Evolutionary conservation across 202 grass and related monocot species (phyloP).

Genomic region (Elaeis oleifera): DNA sequence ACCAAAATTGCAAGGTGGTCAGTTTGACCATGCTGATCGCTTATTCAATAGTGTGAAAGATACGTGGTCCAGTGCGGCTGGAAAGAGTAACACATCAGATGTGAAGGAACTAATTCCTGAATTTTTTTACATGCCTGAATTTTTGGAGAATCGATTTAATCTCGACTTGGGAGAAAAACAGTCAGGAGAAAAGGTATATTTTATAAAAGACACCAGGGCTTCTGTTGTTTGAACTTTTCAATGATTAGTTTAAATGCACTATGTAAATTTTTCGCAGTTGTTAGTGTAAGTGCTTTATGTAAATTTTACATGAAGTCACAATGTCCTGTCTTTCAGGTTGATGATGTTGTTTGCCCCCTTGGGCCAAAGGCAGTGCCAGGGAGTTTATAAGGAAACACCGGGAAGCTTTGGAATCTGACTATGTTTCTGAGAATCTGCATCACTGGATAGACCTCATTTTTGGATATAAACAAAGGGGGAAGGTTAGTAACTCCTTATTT

Average conservation of each 20-base stretch:
- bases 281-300: no score
- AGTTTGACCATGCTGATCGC: constrained; percentile 95
- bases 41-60: constrained; percentile 89
- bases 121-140: constrained; percentile 99
- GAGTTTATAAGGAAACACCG: constrained; percentile 95
- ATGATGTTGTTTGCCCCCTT: constrained; percentile 87
- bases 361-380: constrained; percentile 85
- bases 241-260: constrained; percentile 1
- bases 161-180: constrained; percentile 96
- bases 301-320: constrained; percentile 5
- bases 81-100: constrained; percentile 99
- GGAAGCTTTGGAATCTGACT: constrained; percentile 95
- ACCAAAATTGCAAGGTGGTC: constrained; percentile 92
- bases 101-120: constrained; percentile 98
- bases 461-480: constrained; percentile 94
- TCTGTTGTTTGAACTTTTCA: background rate
- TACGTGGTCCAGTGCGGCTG: constrained; percentile 88
- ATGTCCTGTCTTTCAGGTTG: constrained; percentile 51
- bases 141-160: constrained; percentile 87
- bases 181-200: constrained; percentile 86
- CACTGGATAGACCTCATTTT: constrained; percentile 99
- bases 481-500: constrained; percentile 36
- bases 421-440: constrained; percentile 95
- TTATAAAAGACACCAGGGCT: background rate
- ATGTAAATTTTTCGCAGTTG: no score